Evolutionary conservation across 78 protist genomes (phyloP).

Genomic region (Tieghemostelium lacteum): DNA sequence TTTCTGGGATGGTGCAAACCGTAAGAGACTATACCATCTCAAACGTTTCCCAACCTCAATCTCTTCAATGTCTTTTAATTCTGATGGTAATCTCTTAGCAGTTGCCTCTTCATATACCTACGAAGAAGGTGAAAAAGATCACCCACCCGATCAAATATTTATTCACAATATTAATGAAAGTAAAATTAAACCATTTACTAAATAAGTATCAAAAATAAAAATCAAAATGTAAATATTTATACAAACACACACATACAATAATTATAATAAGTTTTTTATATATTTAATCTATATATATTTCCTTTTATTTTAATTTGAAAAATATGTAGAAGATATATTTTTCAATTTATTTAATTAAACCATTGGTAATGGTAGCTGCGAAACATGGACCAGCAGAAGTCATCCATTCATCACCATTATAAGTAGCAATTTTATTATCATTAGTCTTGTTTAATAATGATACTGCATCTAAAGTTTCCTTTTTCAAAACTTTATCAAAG

Average conservation of each 20-base stretch:
- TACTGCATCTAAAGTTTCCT: constrained; percentile 44
- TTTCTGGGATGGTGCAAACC: constrained; percentile 92
- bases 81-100: constrained; percentile 89
- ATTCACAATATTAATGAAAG: constrained; percentile 78
- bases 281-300: neutral
- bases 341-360: constrained; percentile 50
- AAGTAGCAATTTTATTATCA: constrained; percentile 57
- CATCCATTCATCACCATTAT: constrained; percentile 68
- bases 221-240: no score
- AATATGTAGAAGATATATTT: neutral
- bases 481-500: constrained; percentile 59
- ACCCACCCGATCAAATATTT: constrained; percentile 84
- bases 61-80: constrained; percentile 84
- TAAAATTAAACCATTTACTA: no score
- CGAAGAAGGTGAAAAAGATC: constrained; percentile 94
- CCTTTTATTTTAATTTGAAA: neutral
- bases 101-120: constrained; percentile 94
- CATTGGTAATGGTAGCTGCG: constrained; percentile 39
- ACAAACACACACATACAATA: neutral
- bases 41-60: constrained; percentile 83
- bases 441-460: constrained; percentile 45
- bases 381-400: constrained; percentile 78
- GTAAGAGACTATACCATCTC: constrained; percentile 82
- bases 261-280: neutral
- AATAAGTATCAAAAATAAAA: no score